phyloP scores from a whole-genome alignment of 371 early-diverging fungal genomes.

The Spraguea lophii region DNA sequence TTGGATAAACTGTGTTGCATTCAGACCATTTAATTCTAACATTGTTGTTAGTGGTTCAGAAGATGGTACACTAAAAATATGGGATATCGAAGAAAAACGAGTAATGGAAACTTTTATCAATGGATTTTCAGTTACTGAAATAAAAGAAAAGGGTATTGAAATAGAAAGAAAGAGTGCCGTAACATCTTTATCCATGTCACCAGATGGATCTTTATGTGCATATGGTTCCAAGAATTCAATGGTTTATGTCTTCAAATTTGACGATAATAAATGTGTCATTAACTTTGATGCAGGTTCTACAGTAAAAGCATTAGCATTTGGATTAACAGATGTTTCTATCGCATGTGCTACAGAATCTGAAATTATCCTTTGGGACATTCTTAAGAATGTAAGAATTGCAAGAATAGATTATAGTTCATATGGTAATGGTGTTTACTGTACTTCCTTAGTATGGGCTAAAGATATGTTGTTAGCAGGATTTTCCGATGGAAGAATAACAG shows the following conservation, averaged over 20 bases:
- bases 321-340: constrained; percentile 32
- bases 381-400: constrained; percentile 21
- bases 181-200: constrained; percentile 28
- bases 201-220: constrained; percentile 41
- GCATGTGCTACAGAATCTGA: constrained; percentile 36
- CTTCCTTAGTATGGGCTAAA: constrained; percentile 26
- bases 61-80: constrained; percentile 40
- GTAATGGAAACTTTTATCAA: constrained; percentile 49
- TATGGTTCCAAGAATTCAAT: constrained; percentile 37
- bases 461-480: constrained; percentile 37
- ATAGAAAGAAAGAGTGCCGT: constrained; percentile 14
- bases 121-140: constrained; percentile 13
- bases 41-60: constrained; percentile 26
- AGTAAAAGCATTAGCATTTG: constrained; percentile 37
- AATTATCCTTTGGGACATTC: constrained; percentile 41
- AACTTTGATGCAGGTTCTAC: constrained; percentile 18
- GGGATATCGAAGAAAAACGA: constrained; percentile 33
- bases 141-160: constrained; percentile 11
- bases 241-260: constrained; percentile 36
- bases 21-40: constrained; percentile 28
- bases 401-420: constrained; percentile 14
- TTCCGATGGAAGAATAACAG: constrained; percentile 25
- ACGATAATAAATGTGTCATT: constrained; percentile 14
- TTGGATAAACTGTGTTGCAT: constrained; percentile 30
- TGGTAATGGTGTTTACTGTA: constrained; percentile 24